These are phyloP conservation scores for Russula sp. DNA, from an alignment of 768 basidiomycete genomes.

Conservation along the genomic window DNA sequence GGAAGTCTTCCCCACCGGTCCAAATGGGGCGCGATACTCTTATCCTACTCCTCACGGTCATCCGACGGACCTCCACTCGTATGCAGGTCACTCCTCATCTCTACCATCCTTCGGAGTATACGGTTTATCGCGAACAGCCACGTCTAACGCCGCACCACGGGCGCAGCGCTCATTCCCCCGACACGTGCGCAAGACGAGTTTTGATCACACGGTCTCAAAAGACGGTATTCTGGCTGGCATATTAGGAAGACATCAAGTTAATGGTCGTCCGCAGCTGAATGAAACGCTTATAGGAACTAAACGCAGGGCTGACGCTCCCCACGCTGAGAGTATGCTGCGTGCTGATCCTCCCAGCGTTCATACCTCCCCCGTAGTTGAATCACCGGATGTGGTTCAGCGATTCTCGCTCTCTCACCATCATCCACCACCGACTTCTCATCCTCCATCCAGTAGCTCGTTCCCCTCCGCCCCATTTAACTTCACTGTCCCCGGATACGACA, in stretches of 20 bases:
- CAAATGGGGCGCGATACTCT: conserved; percentile 16
- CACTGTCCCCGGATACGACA: conserved; percentile 55
- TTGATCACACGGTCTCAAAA: conserved; percentile 83
- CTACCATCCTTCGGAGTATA: conserved; percentile 67
- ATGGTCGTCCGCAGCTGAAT: conserved; percentile 64
- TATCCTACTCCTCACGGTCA: conserved; percentile 12
- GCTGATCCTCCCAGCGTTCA: conserved; percentile 56
- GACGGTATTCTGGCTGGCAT: conserved; percentile 54
- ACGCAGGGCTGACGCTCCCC: conserved; percentile 76
- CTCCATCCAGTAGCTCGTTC: conserved; percentile 46
- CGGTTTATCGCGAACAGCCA: conserved; percentile 41
- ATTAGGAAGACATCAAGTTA: conserved; percentile 72
- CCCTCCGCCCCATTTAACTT: conserved; percentile 69
- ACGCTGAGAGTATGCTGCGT: conserved; percentile 71
- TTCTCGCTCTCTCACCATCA: conserved; percentile 28
- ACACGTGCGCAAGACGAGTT: conserved; percentile 89
- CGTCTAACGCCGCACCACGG: conserved; percentile 29
- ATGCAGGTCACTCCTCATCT: conserved; percentile 51
- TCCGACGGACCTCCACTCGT: conserved; percentile 5
- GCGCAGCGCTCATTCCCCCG: conserved; percentile 62
- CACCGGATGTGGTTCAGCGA: conserved; percentile 17
- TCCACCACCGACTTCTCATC: conserved; percentile 24
- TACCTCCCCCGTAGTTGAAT: conserved; percentile 20
- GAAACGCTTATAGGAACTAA: conserved; percentile 66
- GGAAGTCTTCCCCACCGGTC: neutral